Evolutionary conservation across 805 yeast species (phyloP), one percentile per base, ranked within the genome.

Genomic region (Metschnikowia peoriensis): DNA sequence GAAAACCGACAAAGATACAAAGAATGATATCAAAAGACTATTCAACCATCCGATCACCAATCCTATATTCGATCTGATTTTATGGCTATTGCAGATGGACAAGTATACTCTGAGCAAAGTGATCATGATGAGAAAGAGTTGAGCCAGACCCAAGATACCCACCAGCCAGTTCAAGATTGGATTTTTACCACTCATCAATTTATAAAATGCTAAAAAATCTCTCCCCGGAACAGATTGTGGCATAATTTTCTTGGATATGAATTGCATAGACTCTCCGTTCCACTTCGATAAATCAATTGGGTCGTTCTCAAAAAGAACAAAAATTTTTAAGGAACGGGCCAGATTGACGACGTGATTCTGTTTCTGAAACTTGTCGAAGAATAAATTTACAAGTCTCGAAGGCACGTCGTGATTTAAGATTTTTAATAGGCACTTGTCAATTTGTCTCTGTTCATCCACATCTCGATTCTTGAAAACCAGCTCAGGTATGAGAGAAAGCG

Each of bases 1-100:
- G 5, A 42, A 38, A 1, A 63, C 56, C n/a, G 67, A 50, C 7
- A 71, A 29, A 0, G 77, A 57, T 0, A 74, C 72, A 6, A 68
- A 55, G 7, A 63, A 42, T 5, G 71, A 60, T 0, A 72, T 48
- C 7, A 63, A 16, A 0, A 63, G 63, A 28, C 65, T 66, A 6
- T 62, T 59, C 6, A 67, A 39, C 78, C 78, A 74, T 4, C 75
- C 77, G 22, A 66, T 41, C 10, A 74, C 32, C 17, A 74, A 58
- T 0, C 78, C 78, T 9, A 69, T 41, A 48, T 59, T 67, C 2
- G 75, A 71, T 29, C 73, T 57, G 11, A 74, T 62, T 45, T 67
- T 68, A 50, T 69, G 72, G 41, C 62, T 62, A 47, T 73, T 73
- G 39, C 72, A 62, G 12, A 72, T 57, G 12, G 72, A 58, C 28